Percentiles rank a stretch among this genome's conserved stretches.
Conservation (phyloP, 345 rosid genomes). For the Rhodamnia argentea region DNA sequence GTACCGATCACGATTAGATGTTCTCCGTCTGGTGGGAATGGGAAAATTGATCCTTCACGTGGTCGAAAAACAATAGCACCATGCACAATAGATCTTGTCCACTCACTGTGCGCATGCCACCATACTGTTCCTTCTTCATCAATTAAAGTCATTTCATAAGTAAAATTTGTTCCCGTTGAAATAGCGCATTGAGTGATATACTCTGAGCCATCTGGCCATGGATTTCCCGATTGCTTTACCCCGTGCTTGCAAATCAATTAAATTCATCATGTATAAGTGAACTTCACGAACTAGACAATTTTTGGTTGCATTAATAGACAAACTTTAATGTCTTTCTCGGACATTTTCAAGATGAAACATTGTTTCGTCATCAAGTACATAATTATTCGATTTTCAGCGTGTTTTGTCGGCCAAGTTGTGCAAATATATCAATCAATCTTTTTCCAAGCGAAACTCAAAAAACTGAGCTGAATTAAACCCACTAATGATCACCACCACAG, state of each 20-base stretch:
- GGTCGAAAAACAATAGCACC: slow-evolving; percentile 23
- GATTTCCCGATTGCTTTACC: slow-evolving; percentile 8
- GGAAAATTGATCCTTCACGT: neutral
- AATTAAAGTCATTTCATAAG: slow-evolving; percentile 9
- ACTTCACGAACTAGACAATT: neutral
- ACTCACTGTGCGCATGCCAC: slow-evolving; percentile 34
- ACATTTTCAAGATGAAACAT: neutral
- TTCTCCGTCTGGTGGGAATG: slow-evolving; percentile 16
- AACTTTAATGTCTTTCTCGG: neutral
- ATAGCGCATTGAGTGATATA: slow-evolving; percentile 14
- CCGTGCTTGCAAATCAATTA: slow-evolving; percentile 6
- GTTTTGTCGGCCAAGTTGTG: too few species aligned
- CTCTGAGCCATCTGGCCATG: slow-evolving; percentile 17
- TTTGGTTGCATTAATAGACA: neutral
- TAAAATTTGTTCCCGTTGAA: neutral
- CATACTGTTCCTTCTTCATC: slow-evolving; percentile 24
- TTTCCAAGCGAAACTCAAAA: too few species aligned
- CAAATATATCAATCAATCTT: too few species aligned
- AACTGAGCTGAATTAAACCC: too few species aligned
- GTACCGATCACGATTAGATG: neutral
- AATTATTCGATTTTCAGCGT: too few species aligned
- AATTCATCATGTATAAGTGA: neutral
- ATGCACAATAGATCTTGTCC: slow-evolving; percentile 26
- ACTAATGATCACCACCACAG: too few species aligned
- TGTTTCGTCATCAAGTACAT: neutral